phyloP scores from a whole-genome alignment of 1,284 basidiomycete species.

The Microbotryum lychnidis-dioicae region DNA sequence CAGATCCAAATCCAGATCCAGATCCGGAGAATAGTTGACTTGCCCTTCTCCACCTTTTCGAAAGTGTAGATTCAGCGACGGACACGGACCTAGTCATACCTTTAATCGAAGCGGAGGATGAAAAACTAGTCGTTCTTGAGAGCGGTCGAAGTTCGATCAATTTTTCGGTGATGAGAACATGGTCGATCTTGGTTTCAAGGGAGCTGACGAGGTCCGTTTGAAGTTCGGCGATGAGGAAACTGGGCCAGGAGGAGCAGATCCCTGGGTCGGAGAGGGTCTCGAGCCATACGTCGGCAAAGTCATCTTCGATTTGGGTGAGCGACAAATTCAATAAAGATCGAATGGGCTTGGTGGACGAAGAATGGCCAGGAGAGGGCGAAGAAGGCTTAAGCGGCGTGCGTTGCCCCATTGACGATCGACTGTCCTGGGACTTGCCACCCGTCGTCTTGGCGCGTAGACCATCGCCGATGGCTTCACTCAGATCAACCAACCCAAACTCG shows the following conservation, averaged over 20 bases:
- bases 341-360: not conserved
- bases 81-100: not conserved
- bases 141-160: slow-evolving; percentile 4
- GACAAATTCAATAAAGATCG: not conserved
- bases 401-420: not conserved
- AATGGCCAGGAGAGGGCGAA: not conserved
- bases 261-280: slow-evolving; percentile 19
- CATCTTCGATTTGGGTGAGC: slow-evolving; percentile 13
- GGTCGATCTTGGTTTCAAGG: not conserved
- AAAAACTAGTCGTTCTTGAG: not conserved
- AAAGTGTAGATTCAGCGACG: slow-evolving; percentile 8
- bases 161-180: slow-evolving; percentile 15
- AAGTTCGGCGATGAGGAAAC: slow-evolving; percentile 9
- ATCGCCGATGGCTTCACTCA: not conserved
- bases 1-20: not conserved
- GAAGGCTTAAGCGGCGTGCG: not conserved
- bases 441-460: slow-evolving; percentile 3
- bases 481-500: not conserved
- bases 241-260: slow-evolving; percentile 11
- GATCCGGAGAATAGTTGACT: not conserved
- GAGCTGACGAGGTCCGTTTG: not conserved
- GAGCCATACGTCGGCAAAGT: slow-evolving; percentile 20
- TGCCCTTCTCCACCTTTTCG: slow-evolving; percentile 2
- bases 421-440: not conserved
- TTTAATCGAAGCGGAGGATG: not conserved